Evolutionary conservation across 805 yeast genomes (phyloP).

Genomic region (Metschnikowia koreensis): DNA sequence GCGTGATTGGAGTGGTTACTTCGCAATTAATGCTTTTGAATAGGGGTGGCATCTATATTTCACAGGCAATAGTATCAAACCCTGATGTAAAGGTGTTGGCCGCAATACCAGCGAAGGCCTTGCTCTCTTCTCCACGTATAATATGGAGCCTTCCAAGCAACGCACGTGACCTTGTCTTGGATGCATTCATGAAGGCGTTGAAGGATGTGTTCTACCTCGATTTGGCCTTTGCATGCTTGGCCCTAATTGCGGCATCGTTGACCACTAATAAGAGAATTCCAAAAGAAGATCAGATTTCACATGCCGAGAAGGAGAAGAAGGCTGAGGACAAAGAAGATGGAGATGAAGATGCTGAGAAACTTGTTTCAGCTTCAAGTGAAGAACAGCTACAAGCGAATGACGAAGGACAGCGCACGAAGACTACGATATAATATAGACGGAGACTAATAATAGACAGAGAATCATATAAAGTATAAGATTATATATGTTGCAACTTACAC

Average conservation of each 20-base stretch:
- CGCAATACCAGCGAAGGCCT: constrained; percentile 7
- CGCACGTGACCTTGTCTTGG: constrained; percentile 23
- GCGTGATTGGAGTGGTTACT: constrained; percentile 30
- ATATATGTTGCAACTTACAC: too few relatives aligned
- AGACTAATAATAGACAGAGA: background rate
- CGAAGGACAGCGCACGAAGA: background rate
- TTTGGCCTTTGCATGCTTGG: constrained; percentile 16
- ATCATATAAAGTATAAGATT: background rate
- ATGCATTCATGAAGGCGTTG: constrained; percentile 22
- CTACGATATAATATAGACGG: background rate
- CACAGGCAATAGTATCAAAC: constrained; percentile 3
- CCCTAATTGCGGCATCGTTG: constrained; percentile 13
- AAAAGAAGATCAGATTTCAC: constrained; percentile 10
- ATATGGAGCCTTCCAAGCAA: constrained; percentile 26
- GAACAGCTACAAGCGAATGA: background rate
- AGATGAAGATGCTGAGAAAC: background rate
- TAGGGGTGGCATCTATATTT: constrained; percentile 13
- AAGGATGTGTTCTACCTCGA: constrained; percentile 18
- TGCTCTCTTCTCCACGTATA: constrained; percentile 25
- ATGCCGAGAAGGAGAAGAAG: constrained; percentile 4
- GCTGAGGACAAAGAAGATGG: background rate
- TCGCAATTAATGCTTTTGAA: constrained; percentile 30
- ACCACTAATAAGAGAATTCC: constrained; percentile 18
- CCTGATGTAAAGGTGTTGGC: constrained; percentile 6
- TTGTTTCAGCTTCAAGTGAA: constrained; percentile 1